Evolutionary conservation across 1,284 basidiomycete species (phyloP), one percentile per base, ranked within the genome.

Genomic region (Serendipita sp.): DNA sequence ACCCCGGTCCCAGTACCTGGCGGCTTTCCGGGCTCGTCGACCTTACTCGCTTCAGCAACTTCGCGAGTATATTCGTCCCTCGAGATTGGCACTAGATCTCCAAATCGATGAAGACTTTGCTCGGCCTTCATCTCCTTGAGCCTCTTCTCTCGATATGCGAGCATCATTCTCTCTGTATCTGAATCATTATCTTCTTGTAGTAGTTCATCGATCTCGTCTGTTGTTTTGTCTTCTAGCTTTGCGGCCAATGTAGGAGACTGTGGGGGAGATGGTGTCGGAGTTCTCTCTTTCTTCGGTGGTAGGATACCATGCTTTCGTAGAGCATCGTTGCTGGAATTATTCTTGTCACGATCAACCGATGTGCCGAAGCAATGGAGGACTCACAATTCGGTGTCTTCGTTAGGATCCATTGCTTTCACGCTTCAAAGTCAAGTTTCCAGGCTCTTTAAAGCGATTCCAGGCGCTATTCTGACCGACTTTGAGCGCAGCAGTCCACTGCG

Each of bases 381-480:
- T 74, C 71, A 92, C 91, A 93, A 94, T 79, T 94, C 92, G 1
- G 92, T 93, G 72, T 95, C 92, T 76, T 93, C 87, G 78, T 92
- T 80, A 5, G 87, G 80, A 71, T 93, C 90, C 61, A 85, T 71
- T 12, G 35, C 35, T 5, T 58, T 58, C 6, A 35, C 35, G 35
- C 12, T 5, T 38, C 35, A 6, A 12, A 12, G 35, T 38, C 35
- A 38, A 12, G 1, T 38, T 38, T 38, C 35, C 35, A 38, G 35
- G 35, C 35, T 38, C 35, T 12, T 38, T 38, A 38, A 38, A 38
- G 35, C 35, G 12, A 1, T 5, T 38, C 12, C 35, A 6, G 35
- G 35, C 35, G 35, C 12, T 5, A 38, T 12, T 38, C 1, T 38
- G 35, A 5, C 35, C 12, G 35, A 38, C 35, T 38, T 38, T 38